Evolutionary conservation across 306 rosid species (phyloP).

Genomic region (Luffa aegyptiaca): DNA sequence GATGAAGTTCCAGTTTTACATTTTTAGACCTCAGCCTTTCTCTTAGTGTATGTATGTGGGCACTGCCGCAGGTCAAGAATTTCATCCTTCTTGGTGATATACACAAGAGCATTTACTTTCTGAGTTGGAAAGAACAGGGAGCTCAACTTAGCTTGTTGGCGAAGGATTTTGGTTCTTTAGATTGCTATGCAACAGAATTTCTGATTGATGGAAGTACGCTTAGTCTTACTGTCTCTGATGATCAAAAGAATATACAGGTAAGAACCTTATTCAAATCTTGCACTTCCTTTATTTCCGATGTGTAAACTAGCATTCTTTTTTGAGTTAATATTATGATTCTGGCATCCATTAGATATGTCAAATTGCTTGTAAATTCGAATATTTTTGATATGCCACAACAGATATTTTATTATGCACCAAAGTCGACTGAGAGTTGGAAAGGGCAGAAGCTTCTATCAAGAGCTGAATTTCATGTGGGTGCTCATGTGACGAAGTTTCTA

Average conservation of each 20-base stretch:
- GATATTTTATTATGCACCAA: slow-evolving; percentile 93
- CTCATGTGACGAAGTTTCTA: slow-evolving; percentile 81
- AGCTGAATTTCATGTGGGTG: slow-evolving; percentile 87
- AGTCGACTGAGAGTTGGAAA: slow-evolving; percentile 97
- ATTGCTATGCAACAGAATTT: slow-evolving; percentile 87
- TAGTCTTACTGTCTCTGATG: slow-evolving; percentile 85
- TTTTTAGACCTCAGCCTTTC: no score
- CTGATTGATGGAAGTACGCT: slow-evolving; percentile 94
- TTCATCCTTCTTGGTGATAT: slow-evolving; percentile 86
- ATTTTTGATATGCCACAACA: slow-evolving; percentile 19
- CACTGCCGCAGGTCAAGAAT: slow-evolving; percentile 66
- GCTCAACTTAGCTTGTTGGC: slow-evolving; percentile 93
- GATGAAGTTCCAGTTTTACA: not conserved
- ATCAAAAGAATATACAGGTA: slow-evolving; percentile 55
- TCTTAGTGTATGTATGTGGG: slow-evolving; percentile 15
- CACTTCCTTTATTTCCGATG: not conserved
- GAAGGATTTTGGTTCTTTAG: slow-evolving; percentile 86
- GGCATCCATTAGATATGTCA: not conserved
- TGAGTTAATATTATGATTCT: not conserved
- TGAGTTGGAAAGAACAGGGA: slow-evolving; percentile 98
- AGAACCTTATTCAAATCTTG: not conserved
- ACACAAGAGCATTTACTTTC: slow-evolving; percentile 80
- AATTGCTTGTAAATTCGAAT: not conserved
- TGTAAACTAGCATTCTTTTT: not conserved
- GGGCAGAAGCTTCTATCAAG: slow-evolving; percentile 98